Evolutionary conservation across 352 stramenopile species (phyloP), one percentile per base, ranked within the genome.

Genomic region (Pythium biforme): DNA sequence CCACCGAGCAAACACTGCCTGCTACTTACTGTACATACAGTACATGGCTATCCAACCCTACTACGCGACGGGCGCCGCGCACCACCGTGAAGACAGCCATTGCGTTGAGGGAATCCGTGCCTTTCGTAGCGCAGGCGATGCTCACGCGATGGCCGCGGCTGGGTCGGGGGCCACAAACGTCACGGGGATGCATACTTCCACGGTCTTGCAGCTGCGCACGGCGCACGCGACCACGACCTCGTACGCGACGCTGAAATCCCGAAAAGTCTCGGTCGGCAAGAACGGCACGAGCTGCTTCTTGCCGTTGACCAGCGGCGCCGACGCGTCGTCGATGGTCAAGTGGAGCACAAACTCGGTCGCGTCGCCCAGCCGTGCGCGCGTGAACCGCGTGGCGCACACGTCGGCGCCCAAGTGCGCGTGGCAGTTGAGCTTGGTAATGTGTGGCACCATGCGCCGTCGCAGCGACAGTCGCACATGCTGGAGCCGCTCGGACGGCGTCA

Each of bases 241-340:
- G 45, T 52, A 52, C 45, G 45, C 26, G 22, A 51, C 45, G 23
- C 45, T n/a, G 33, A 51, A 51, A 23, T 51, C n/a, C 6, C 25
- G 45, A 15, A 33, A 51, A 6, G 23, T 34, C 25, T 31, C n/a
- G 22, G 20, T 20, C 22, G 25, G 22, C n/a, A 20, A 17, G 9
- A 52, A n/a, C 45, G 10, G 45, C 8, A 14, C 23, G 4, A 9
- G 45, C 23, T n/a, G 1, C 9, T 9, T 8, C 9, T 22, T 19
- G 45, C 45, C 22, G 1, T 19, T 12, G 11, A 4, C 3, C 22
- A 20, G 20, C 11, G 23, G 45, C 45, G 45, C 23, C 22, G 45
- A 51, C 23, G 22, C 23, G 12, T 31, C 9, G 20, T 25, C 15
- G 45, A 51, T 31, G 7, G 22, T 25, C 3, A 51, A 23, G 5